A percentile compares a stretch with the other conserved stretches of the same genome.
phyloP scores from a whole-genome alignment of 202 grass and related monocot species.

The Thinopyrum obtusiflorum region DNA sequence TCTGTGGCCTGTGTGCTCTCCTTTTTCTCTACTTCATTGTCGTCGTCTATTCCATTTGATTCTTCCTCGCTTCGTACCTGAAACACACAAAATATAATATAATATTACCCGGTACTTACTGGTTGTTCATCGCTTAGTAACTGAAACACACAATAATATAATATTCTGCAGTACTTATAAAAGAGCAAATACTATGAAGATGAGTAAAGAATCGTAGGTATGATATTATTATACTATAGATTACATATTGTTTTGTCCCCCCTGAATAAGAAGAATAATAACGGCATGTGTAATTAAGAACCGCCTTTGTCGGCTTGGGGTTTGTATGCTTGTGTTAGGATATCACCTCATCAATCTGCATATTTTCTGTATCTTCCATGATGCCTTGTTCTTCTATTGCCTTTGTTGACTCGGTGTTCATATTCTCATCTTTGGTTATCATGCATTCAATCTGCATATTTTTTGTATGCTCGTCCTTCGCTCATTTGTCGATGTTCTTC shows the following conservation, averaged over 20 bases:
- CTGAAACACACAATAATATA: no score
- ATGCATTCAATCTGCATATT: not conserved
- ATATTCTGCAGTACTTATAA: no score
- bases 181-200: no score
- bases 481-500: not conserved
- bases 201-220: not conserved
- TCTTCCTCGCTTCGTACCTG: not conserved
- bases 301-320: no score
- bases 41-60: not conserved
- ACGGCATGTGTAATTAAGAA: not conserved
- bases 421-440: not conserved
- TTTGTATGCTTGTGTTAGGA: no score
- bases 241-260: not conserved
- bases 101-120: no score
- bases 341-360: not conserved
- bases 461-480: not conserved
- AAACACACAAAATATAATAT: no score
- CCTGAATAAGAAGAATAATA: not conserved
- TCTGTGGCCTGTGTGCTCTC: not conserved
- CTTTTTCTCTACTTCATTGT: not conserved
- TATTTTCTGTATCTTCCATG: not conserved
- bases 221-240: not conserved
- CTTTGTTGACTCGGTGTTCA: not conserved
- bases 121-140: not conserved
- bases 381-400: not conserved